phyloP scores from a whole-genome alignment of 177 flowering plant genomes.

The Vitis hybrid region DNA sequence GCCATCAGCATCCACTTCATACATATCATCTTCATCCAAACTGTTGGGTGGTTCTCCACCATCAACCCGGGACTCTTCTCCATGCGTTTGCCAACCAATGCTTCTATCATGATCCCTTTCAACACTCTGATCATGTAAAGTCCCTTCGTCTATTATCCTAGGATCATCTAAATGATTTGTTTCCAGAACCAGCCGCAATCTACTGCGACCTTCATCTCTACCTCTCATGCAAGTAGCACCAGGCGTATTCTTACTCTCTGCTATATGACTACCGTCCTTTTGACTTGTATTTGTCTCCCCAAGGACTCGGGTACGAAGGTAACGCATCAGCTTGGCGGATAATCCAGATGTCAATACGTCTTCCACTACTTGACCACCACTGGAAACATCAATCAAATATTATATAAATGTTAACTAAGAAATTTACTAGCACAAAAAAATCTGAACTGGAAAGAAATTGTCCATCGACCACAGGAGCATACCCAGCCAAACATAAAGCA shows the following conservation, averaged over 20 bases:
- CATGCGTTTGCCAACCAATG: constrained; percentile 26
- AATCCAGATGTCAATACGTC: constrained; percentile 87
- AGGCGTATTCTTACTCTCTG: constrained; percentile 52
- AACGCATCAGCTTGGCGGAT: constrained; percentile 89
- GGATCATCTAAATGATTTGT: constrained; percentile 47
- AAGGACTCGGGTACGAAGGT: constrained; percentile 75
- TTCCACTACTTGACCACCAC: constrained; percentile 81
- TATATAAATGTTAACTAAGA: background rate
- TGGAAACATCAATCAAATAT: constrained; percentile 17
- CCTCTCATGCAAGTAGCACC: constrained; percentile 35
- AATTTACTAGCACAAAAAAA: background rate
- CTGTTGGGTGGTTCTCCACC: constrained; percentile 41
- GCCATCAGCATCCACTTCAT: constrained; percentile 45
- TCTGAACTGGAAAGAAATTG: background rate
- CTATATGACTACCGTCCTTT: constrained; percentile 46
- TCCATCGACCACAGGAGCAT: constrained; percentile 15
- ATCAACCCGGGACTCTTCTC: constrained; percentile 47
- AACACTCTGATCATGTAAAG: constrained; percentile 36
- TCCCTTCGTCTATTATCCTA: constrained; percentile 39
- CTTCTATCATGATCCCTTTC: constrained; percentile 54
- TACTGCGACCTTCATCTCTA: constrained; percentile 69
- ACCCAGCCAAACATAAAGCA: constrained; percentile 76
- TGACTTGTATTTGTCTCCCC: constrained; percentile 68
- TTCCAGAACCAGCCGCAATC: constrained; percentile 56
- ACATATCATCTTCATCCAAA: constrained; percentile 37